Percentiles rank a stretch among this genome's conserved stretches.
Evolutionary conservation across 2,329 filamentous ascomycete species (phyloP).

Genomic region (Calonectria honghensis): DNA sequence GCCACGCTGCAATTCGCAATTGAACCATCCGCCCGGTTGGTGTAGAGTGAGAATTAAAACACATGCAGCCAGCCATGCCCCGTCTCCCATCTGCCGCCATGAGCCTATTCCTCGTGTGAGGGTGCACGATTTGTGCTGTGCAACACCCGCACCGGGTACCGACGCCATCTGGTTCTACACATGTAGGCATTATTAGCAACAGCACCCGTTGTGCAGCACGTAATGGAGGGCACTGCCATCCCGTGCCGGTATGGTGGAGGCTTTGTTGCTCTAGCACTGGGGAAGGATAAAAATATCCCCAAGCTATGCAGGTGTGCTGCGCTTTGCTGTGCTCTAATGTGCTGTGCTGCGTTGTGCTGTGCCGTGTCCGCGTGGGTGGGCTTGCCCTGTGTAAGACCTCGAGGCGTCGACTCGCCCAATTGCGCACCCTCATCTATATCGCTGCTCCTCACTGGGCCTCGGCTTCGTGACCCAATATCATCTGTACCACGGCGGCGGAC

Average conservation of each 20-base stretch:
- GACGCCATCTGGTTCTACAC: constrained; percentile 21
- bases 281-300: constrained; percentile 53
- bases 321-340: constrained; percentile 42
- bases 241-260: constrained; percentile 46
- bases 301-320: constrained; percentile 44
- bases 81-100: constrained; percentile 18
- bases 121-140: constrained; percentile 25
- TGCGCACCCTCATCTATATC: neutral
- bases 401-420: constrained; percentile 29
- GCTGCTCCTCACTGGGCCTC: constrained; percentile 30
- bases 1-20: constrained; percentile 6
- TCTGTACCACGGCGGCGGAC: constrained; percentile 29
- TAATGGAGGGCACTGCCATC: constrained; percentile 42
- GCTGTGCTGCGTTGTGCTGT: constrained; percentile 47
- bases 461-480: constrained; percentile 16
- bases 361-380: constrained; percentile 44
- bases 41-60: constrained; percentile 26
- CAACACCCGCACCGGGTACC: constrained; percentile 20
- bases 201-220: constrained; percentile 18
- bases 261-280: constrained; percentile 42
- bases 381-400: constrained; percentile 38
- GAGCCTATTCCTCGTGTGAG: constrained; percentile 14
- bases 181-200: constrained; percentile 26
- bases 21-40: constrained; percentile 29
- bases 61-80: constrained; percentile 28